A percentile compares a stretch with the other conserved stretches of the same genome.
These are phyloP conservation scores for Lepiota venenata DNA, from an alignment of 768 basidiomycete genomes.

Conservation along the genomic window DNA sequence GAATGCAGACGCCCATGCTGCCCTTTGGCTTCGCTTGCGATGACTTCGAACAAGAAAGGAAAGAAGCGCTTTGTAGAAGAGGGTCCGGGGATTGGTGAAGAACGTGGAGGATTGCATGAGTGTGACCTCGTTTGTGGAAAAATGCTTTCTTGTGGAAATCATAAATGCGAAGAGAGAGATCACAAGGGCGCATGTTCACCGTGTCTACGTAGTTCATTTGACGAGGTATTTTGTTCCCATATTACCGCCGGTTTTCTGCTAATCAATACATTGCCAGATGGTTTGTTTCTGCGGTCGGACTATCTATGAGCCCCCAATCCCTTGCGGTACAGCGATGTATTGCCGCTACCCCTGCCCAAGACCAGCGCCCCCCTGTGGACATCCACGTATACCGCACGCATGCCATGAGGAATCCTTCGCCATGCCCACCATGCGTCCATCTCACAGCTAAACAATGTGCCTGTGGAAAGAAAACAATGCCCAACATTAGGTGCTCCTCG, in stretches of 20 bases:
- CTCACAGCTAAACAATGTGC: conserved; percentile 79
- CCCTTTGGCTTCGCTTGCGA: conserved; percentile 69
- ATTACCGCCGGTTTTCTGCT: background rate
- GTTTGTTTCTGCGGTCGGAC: conserved; percentile 86
- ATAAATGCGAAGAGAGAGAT: conserved; percentile 75
- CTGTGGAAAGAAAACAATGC: conserved; percentile 82
- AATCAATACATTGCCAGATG: conserved; percentile 37
- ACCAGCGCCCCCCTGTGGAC: conserved; percentile 75
- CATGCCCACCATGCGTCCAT: conserved; percentile 87
- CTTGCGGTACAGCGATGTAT: conserved; percentile 76
- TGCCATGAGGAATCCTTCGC: conserved; percentile 73
- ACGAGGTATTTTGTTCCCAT: conserved; percentile 56
- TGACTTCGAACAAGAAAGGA: conserved; percentile 45
- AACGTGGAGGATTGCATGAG: conserved; percentile 70
- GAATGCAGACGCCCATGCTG: conserved; percentile 86
- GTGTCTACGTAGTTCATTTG: conserved; percentile 87
- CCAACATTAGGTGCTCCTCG: conserved; percentile 81
- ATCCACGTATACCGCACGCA: conserved; percentile 68
- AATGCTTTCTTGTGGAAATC: conserved; percentile 69
- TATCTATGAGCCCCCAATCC: conserved; percentile 82
- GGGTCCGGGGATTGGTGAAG: conserved; percentile 42
- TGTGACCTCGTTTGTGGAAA: conserved; percentile 84
- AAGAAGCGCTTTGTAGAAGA: conserved; percentile 46
- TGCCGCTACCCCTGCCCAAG: conserved; percentile 80
- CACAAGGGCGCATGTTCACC: conserved; percentile 80